Evolutionary conservation across 2,329 filamentous ascomycete species (phyloP).

Genomic region (Venturiaceae sp.): DNA sequence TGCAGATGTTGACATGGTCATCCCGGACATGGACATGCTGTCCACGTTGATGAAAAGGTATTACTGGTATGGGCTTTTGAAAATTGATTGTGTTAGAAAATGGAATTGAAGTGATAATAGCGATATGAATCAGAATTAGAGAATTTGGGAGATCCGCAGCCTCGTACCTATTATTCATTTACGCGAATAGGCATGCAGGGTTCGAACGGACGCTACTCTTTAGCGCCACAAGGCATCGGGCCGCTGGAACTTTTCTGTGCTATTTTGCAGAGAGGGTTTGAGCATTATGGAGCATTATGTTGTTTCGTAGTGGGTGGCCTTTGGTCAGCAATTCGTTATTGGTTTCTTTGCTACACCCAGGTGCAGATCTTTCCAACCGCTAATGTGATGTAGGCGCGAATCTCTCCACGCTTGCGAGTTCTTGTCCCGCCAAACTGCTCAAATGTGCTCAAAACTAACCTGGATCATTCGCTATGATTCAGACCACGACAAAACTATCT

Average conservation of each 20-base stretch:
- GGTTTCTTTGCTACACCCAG: neutral
- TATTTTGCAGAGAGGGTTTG: too few relatives aligned
- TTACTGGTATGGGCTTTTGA: neutral
- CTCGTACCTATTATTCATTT: neutral
- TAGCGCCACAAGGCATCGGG: too few relatives aligned
- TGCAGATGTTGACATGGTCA: conserved; percentile 9
- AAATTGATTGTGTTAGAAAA: neutral
- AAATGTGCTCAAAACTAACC: neutral
- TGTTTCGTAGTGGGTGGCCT: neutral
- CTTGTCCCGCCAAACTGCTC: neutral
- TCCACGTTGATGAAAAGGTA: conserved; percentile 1
- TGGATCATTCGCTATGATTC: neutral
- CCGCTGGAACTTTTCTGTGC: too few relatives aligned
- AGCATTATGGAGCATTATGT: neutral
- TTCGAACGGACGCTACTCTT: too few relatives aligned
- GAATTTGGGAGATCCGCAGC: neutral
- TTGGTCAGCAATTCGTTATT: neutral
- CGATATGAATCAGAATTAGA: neutral
- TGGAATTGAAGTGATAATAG: neutral
- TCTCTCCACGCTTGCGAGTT: neutral
- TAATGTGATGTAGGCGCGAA: neutral
- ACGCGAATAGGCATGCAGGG: too few relatives aligned
- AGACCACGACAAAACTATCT: neutral
- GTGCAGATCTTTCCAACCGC: neutral
- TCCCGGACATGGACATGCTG: conserved; percentile 12